Conservation (phyloP, 495 filamentous ascomycete species). For the Penicillium ucsense region DNA sequence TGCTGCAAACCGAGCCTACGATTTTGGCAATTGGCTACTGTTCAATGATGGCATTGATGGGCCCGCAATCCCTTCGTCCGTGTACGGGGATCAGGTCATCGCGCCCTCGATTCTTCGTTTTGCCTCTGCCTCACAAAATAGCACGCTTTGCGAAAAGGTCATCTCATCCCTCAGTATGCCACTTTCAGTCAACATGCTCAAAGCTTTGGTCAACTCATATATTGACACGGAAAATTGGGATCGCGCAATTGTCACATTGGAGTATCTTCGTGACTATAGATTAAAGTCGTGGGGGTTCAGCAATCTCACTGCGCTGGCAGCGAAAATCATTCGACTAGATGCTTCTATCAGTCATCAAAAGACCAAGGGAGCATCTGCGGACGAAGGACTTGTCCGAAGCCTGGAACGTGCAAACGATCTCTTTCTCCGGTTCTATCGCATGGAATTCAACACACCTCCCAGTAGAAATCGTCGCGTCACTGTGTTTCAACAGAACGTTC, state of each 20-base stretch:
- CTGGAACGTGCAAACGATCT: conserved; percentile 22
- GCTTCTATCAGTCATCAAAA: conserved; percentile 9
- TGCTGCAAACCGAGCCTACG: conserved; percentile 33
- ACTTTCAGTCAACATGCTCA: conserved; percentile 35
- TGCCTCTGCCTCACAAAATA: conserved; percentile 42
- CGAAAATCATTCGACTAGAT: conserved; percentile 32
- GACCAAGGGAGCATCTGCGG: not conserved
- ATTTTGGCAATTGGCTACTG: conserved; percentile 47
- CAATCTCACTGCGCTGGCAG: conserved; percentile 34
- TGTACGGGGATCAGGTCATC: conserved; percentile 40
- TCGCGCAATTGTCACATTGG: conserved; percentile 32
- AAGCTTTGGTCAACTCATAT: conserved; percentile 40
- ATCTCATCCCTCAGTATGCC: conserved; percentile 27
- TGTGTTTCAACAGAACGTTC: conserved; percentile 20
- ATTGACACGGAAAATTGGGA: conserved; percentile 40
- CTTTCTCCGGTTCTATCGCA: conserved; percentile 21
- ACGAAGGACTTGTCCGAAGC: conserved; percentile 3
- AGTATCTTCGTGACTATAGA: conserved; percentile 30
- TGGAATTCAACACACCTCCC: conserved; percentile 22
- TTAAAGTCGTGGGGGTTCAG: conserved; percentile 39
- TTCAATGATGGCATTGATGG: conserved; percentile 47
- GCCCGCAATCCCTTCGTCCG: conserved; percentile 35
- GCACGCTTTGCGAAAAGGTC: conserved; percentile 33
- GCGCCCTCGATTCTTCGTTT: conserved; percentile 50
- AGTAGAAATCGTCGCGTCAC: conserved; percentile 6